phyloP scores from a whole-genome alignment of 2,329 filamentous ascomycete species.

The Ceratocystis eucalypticola region DNA sequence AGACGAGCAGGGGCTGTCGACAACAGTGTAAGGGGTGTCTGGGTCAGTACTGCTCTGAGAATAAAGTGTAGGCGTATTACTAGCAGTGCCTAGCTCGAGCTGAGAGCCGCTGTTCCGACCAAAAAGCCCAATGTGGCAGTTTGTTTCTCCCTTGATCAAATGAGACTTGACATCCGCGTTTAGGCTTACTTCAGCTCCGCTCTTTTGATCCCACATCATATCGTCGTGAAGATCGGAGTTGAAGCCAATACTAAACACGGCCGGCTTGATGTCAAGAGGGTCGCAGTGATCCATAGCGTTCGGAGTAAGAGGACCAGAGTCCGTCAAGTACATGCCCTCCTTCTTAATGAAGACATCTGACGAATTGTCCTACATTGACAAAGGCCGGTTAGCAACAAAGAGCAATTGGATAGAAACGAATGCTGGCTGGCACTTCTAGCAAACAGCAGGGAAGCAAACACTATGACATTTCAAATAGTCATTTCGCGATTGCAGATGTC shows the following conservation, averaged over 20 bases:
- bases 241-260: not conserved
- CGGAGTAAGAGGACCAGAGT: not conserved
- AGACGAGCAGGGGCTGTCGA: constrained; percentile 9
- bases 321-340: not conserved
- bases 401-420: not conserved
- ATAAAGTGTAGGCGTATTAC: not conserved
- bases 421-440: not conserved
- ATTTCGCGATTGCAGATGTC: not conserved
- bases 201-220: not conserved
- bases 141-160: not conserved
- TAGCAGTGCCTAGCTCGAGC: not conserved
- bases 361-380: not conserved
- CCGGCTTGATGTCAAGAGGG: not conserved
- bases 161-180: not conserved
- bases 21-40: not conserved
- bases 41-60: not conserved
- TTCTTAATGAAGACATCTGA: not conserved
- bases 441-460: not conserved
- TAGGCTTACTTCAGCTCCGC: not conserved
- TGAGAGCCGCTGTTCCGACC: not conserved
- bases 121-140: not conserved
- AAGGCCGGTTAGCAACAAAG: not conserved
- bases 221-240: not conserved
- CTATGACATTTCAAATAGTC: not conserved
- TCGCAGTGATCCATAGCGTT: not conserved